phyloP scores from a whole-genome alignment of 2,329 filamentous ascomycete species.

The Trichoderma sp. region DNA sequence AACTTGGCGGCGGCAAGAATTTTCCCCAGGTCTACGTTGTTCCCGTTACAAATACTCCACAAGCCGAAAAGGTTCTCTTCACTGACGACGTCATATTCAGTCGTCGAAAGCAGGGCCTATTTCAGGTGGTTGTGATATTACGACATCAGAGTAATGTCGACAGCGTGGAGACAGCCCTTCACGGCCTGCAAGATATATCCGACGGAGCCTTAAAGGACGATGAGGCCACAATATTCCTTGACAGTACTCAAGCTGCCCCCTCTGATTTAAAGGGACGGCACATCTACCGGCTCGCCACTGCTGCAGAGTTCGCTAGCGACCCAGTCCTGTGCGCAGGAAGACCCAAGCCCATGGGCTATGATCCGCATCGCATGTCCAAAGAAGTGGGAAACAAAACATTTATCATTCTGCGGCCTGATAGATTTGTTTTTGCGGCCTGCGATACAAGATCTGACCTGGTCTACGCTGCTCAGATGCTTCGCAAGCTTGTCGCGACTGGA shows the following conservation, averaged over 20 bases:
- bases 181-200: not conserved
- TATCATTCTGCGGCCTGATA: slow-evolving; percentile 20
- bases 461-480: not conserved
- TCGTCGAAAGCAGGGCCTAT: not conserved
- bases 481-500: not conserved
- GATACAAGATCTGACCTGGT: not conserved
- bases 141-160: not conserved
- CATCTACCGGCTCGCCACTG: not conserved
- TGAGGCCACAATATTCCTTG: not conserved
- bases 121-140: not conserved
- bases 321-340: slow-evolving; percentile 8
- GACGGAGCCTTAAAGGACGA: not conserved
- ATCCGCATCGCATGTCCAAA: slow-evolving; percentile 4
- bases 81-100: slow-evolving; percentile 21
- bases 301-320: slow-evolving; percentile 1
- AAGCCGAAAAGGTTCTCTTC: not conserved
- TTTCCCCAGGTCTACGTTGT: not conserved
- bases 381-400: slow-evolving; percentile 10
- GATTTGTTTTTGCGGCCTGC: slow-evolving; percentile 22
- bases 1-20: not conserved
- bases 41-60: not conserved
- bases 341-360: slow-evolving; percentile 6
- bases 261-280: not conserved
- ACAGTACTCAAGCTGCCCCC: not conserved
- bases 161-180: not conserved